Evolutionary conservation across 1,284 basidiomycete species (phyloP), one percentile per base, ranked within the genome.

Genomic region (Flammula alnicola): DNA sequence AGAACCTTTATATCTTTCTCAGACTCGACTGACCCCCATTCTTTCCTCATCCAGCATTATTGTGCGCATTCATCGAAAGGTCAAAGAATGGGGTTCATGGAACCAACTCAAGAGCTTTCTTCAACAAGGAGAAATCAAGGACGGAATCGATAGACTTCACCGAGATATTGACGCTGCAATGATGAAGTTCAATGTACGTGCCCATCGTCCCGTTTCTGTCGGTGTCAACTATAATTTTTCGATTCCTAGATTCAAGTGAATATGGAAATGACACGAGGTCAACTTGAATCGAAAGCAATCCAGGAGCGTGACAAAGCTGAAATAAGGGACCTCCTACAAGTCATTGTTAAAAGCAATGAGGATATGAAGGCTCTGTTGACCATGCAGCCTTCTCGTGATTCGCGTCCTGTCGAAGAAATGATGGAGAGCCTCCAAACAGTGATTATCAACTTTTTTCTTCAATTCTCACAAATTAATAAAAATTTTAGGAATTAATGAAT

Each of bases 351-450:
- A 37, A 67, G 64, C 49, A 61, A 59, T 5, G 61, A 66, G 16
- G 67, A 71, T 36, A 64, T 74, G 47, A 67, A 60, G 36, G 49
- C 52, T 3, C 45, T 69, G 23, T 47, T 72, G 14, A 63, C 52
- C 31, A 59, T 62, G 47, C 54, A 63, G 30, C 44, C 52, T 17
- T 55, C 51, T 2, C 37, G 31, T 11, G 49, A 49, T 32, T 63
- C 63, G 20, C 60, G 62, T 37, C 63, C 64, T 32, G 64, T 73
- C 10, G 63, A 70, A 53, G 60, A 66, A 27, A 60, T 77, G 38
- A 76, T 77, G 72, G 64, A 69, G 47, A 64, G 63, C 20, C 64
- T 77, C 14, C 75, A 76, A 59, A 72, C 67, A 31, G 75, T 73
- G 37, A 29, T 64, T 48, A 6, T 36, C 6, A 25, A 12, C 12